Base-by-base conservation (phyloP, 2,329 filamentous ascomycete genomes). In the Cercospora sp. region DNA sequence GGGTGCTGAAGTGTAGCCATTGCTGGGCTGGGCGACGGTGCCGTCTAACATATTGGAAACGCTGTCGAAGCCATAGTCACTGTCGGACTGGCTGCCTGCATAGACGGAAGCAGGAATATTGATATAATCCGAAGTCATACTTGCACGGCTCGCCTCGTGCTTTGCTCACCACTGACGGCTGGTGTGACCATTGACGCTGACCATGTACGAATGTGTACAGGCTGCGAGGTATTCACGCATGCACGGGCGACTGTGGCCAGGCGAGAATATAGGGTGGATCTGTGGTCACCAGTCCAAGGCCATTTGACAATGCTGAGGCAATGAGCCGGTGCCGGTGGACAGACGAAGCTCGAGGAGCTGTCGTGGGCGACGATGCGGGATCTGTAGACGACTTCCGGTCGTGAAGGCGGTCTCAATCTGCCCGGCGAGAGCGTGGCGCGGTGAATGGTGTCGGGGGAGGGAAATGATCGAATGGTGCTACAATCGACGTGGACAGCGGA, bases 1-100 rank as follows among this genome's bases (percentile, higher is more conserved):
- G 30, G 63, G 63, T 10, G 69, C 66, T 16, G 72, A 64, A 12
- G 67, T 67, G 53, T 72, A 73, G 68, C 48, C 71, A 51, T 69
- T 68, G 20, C 57, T 63, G 26, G 30, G 20, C 23, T 64, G 62
- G 13, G 61, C 58, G 10, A 55, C 68, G 53, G 68, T 63, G 28
- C 67, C 68, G 36, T 70, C 71, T 66, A 75, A 58, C 36, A 73
- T 42, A 9, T 69, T 74, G 58, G 72, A 69, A 5, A 73, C 66
- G 31, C 71, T 73, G 23, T 73, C 73, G 68, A 75, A 73, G 42
- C 68, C 72, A 64, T 75, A 75, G 53, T 76, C 75, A 62, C 73
- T 75, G 60, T 71, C 70, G 8, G 72, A 63, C 68, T 74, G 75
- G 65, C 75, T 75, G 23, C 71, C 72, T 26, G 70, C 71, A 30